These are phyloP conservation scores for Moringa oleifera DNA, from an alignment of 345 rosid genomes.

Conservation along the genomic window DNA sequence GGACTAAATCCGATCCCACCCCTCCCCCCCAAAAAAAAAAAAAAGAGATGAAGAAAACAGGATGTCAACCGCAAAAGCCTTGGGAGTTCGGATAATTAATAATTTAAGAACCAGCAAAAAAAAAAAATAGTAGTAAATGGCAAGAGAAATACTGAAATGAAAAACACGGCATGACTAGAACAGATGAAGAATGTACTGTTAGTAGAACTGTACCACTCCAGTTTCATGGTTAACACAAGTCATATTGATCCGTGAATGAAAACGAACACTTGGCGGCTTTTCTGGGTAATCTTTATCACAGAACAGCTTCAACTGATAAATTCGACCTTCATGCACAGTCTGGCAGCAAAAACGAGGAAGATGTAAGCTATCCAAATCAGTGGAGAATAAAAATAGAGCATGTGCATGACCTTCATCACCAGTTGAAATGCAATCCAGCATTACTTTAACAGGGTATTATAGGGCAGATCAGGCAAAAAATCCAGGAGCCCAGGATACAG, in stretches of 20 bases:
- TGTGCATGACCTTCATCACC: neutral
- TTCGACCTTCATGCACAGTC: conserved; percentile 97
- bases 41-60: no score
- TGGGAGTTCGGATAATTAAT: no score
- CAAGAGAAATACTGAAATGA: neutral
- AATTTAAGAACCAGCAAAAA: neutral
- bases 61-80: no score
- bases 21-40: no score
- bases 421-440: neutral
- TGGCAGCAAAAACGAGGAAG: conserved; percentile 18
- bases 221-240: conserved; percentile 93
- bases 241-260: conserved; percentile 91
- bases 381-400: no score
- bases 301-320: conserved; percentile 95
- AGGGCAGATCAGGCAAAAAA: neutral
- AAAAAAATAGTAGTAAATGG: neutral
- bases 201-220: conserved; percentile 58
- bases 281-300: conserved; percentile 97
- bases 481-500: neutral
- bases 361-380: neutral
- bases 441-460: no score
- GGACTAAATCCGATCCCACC: no score
- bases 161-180: neutral
- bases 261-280: conserved; percentile 93
- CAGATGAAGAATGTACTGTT: neutral